Percentiles rank a stretch among this genome's conserved stretches.
phyloP scores from a whole-genome alignment of 2,329 filamentous ascomycete species.

The Apiospora aurea region DNA sequence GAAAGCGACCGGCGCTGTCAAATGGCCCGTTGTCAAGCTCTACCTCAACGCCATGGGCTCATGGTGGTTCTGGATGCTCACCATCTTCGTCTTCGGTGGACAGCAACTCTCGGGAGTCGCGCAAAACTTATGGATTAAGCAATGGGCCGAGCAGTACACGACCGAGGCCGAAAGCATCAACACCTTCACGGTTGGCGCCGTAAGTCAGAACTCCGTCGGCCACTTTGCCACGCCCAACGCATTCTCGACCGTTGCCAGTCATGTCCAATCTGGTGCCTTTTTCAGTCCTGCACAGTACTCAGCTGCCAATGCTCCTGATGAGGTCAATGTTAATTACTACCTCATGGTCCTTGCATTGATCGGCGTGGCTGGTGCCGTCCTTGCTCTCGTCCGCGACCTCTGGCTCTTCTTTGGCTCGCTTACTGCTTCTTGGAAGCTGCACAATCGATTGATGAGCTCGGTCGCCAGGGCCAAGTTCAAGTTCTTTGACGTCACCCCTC shows the following conservation, averaged over 20 bases:
- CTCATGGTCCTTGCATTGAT: constrained; percentile 83
- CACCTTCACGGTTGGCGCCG: constrained; percentile 43
- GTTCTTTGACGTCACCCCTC: constrained; percentile 95
- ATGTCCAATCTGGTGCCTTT: constrained; percentile 36
- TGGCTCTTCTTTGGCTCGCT: constrained; percentile 94
- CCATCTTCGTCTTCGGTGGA: constrained; percentile 75
- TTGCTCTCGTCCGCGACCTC: constrained; percentile 82
- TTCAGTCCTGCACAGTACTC: constrained; percentile 47
- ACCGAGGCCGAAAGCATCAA: constrained; percentile 47
- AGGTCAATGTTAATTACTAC: constrained; percentile 86
- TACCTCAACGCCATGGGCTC: constrained; percentile 93
- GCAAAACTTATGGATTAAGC: constrained; percentile 91
- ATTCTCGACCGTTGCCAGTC: constrained; percentile 41
- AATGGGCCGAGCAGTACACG: constrained; percentile 93
- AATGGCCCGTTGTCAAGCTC: constrained; percentile 83
- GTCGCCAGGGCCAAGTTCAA: constrained; percentile 92
- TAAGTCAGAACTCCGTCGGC: constrained; percentile 45
- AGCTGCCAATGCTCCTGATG: constrained; percentile 42
- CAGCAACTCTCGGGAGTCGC: constrained; percentile 88
- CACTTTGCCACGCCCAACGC: constrained; percentile 36
- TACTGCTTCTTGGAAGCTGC: constrained; percentile 84
- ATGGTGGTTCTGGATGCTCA: constrained; percentile 92
- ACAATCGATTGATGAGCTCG: constrained; percentile 77
- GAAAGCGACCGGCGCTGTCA: constrained; percentile 87
- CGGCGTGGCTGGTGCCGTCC: constrained; percentile 77